Evolutionary conservation across 2,329 filamentous ascomycete species (phyloP).

Genomic region (Phaeosphaeria sp.): DNA sequence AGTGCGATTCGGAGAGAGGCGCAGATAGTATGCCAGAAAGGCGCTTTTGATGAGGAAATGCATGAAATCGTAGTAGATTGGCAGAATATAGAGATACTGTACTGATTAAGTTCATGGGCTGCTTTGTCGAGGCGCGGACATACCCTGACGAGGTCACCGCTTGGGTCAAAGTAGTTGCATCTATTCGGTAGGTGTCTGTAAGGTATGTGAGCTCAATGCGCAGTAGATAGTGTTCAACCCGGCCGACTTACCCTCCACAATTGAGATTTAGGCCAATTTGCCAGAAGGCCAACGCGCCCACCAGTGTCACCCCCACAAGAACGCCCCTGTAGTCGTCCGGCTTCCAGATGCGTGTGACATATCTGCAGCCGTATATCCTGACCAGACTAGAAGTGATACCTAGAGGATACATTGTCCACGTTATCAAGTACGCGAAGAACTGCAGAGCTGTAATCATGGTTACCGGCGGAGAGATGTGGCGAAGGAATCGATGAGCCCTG

Average conservation of each 20-base stretch:
- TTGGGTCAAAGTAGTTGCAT: conserved; percentile 2
- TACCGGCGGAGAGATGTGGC: background rate
- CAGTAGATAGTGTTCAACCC: background rate
- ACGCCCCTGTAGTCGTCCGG: conserved; percentile 1
- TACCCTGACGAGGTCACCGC: background rate
- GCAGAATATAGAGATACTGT: conserved; percentile 36
- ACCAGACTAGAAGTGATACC: background rate
- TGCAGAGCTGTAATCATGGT: conserved; percentile 1
- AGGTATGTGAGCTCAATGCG: background rate
- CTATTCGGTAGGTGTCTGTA: background rate
- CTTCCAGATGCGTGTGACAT: background rate
- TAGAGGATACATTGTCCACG: background rate
- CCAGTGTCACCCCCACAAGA: background rate
- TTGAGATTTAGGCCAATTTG: background rate
- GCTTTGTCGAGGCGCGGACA: background rate
- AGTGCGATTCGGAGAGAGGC: conserved; percentile 26
- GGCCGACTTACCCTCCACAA: background rate
- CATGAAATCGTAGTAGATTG: conserved; percentile 39
- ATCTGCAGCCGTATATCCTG: background rate
- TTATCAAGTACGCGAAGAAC: conserved; percentile 1
- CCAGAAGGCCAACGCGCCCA: background rate
- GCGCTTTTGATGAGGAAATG: conserved; percentile 43
- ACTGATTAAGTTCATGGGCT: background rate
- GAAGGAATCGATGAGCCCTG: background rate
- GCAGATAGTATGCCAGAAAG: conserved; percentile 45